Base-by-base conservation (phyloP, 202 grass and related monocot species). In the Setaria italica region DNA sequence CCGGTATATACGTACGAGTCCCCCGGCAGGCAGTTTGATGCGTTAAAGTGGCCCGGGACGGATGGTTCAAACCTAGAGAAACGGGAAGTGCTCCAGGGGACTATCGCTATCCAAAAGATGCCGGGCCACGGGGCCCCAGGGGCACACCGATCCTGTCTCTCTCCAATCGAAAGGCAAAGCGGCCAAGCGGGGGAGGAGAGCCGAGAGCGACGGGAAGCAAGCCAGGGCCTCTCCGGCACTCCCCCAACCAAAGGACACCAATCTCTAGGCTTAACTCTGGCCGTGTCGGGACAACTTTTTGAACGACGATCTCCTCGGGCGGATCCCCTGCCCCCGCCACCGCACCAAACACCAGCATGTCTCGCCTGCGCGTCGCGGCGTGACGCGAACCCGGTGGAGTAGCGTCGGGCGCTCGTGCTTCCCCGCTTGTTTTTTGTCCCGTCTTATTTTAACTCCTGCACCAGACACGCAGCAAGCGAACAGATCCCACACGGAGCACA, bases 211-310 rank as follows among this genome's bases (percentile, higher is more conserved):
- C 64, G 64, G 15, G 34, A 4, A 39, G 33, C 25, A 25, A 25
- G 25, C 25, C 25, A 25, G 25, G 25, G 25, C 25, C 25, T 25
- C 25, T 25, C 25, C 25, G 25, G 9, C 2, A 5, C 15, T 7
- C 54, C 55, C 72, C 49, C 72, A 87, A 90, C 89, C 80, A 89
- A 85, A 89, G 87, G 72, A 94, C 87, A 82, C 80, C 91, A 89
- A 94, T 97, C 91, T 94, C 94, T 92, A 94, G 91, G 94, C 73
- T 91, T 88, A 91, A 89, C 89, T 90, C 82, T 85, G 92, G 80
- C 72, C 49, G 72, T 97, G 91, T 94, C 94, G 94, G 90, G 88
- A 74, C 80, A 84, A 79, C 89, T 91, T 94, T 97, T 91, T 91
- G 87, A 92, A 91, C 87, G 54, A 82, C 83, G 94, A 93, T 93